Evolutionary conservation across 768 basidiomycete species (phyloP).

Genomic region (Butyriboletus loyo): DNA sequence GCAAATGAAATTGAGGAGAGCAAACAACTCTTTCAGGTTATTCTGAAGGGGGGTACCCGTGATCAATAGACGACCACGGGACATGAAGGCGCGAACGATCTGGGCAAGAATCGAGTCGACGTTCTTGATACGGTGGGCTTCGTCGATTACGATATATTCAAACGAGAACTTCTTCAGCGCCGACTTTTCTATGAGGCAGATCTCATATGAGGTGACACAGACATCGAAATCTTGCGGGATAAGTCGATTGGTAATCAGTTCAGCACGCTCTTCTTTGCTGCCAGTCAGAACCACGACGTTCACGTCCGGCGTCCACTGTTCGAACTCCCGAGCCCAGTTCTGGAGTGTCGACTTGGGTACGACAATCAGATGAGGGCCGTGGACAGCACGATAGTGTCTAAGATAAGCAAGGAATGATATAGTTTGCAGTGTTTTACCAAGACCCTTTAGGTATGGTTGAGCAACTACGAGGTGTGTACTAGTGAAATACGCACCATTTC

Average conservation of each 20-base stretch:
- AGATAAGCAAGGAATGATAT: slow-evolving; percentile 97
- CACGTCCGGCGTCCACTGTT: slow-evolving; percentile 87
- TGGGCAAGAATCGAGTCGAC: slow-evolving; percentile 94
- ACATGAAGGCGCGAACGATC: slow-evolving; percentile 88
- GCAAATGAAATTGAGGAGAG: slow-evolving; percentile 91
- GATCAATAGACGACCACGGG: slow-evolving; percentile 87
- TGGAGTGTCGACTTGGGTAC: slow-evolving; percentile 99
- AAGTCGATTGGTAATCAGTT: slow-evolving; percentile 73
- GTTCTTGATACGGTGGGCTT: slow-evolving; percentile 99
- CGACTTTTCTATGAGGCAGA: slow-evolving; percentile 93
- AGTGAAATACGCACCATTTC: slow-evolving; percentile 66
- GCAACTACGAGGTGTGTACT: not conserved
- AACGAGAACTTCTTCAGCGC: slow-evolving; percentile 92
- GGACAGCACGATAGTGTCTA: slow-evolving; percentile 71
- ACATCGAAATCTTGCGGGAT: slow-evolving; percentile 90
- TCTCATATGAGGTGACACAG: slow-evolving; percentile 95
- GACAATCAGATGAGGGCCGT: slow-evolving; percentile 90
- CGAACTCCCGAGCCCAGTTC: slow-evolving; percentile 95
- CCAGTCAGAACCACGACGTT: slow-evolving; percentile 80
- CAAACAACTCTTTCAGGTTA: slow-evolving; percentile 93
- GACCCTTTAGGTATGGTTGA: slow-evolving; percentile 54
- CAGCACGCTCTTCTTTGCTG: slow-evolving; percentile 83
- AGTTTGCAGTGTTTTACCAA: slow-evolving; percentile 97
- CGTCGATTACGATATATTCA: slow-evolving; percentile 97
- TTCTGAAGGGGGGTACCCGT: slow-evolving; percentile 98